Percentiles rank a stretch among this genome's conserved stretches.
Evolutionary conservation across 140 eudicot species (phyloP).

Genomic region (Erigeron philadelphicus): DNA sequence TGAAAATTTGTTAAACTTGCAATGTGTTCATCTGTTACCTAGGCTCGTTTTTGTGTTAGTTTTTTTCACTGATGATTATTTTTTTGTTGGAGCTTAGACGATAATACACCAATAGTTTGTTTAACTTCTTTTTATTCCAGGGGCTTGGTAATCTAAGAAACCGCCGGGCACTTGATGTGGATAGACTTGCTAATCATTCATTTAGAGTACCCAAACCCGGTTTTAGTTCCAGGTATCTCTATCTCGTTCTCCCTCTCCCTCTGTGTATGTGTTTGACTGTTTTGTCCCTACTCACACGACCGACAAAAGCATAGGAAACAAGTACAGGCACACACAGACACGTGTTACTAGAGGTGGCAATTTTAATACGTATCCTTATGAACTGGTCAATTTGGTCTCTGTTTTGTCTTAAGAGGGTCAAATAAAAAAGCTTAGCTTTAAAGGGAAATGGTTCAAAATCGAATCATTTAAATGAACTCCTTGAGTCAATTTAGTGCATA

Average conservation of each 20-base stretch:
- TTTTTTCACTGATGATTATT: neutral
- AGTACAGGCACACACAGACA: neutral
- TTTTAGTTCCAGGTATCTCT: conserved; percentile 57
- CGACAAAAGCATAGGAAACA: neutral
- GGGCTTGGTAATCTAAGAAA: conserved; percentile 57
- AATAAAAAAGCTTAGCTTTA: neutral
- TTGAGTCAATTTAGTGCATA: too few species aligned
- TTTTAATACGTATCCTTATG: neutral
- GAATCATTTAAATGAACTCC: too few species aligned
- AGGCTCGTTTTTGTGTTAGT: neutral
- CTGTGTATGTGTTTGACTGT: neutral
- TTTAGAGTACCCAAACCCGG: conserved; percentile 59
- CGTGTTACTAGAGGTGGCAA: neutral
- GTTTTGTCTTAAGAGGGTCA: neutral
- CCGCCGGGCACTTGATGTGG: conserved; percentile 49
- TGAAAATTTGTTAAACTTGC: neutral
- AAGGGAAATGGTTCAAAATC: neutral
- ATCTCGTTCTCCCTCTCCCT: neutral
- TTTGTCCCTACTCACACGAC: neutral
- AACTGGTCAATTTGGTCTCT: neutral
- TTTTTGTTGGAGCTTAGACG: neutral
- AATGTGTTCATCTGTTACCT: neutral
- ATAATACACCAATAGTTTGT: neutral
- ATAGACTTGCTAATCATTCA: conserved; percentile 72
- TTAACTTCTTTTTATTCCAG: conserved; percentile 29